Evolutionary conservation across 2,329 filamentous ascomycete species (phyloP).

Genomic region (Fusarium xylarioides): DNA sequence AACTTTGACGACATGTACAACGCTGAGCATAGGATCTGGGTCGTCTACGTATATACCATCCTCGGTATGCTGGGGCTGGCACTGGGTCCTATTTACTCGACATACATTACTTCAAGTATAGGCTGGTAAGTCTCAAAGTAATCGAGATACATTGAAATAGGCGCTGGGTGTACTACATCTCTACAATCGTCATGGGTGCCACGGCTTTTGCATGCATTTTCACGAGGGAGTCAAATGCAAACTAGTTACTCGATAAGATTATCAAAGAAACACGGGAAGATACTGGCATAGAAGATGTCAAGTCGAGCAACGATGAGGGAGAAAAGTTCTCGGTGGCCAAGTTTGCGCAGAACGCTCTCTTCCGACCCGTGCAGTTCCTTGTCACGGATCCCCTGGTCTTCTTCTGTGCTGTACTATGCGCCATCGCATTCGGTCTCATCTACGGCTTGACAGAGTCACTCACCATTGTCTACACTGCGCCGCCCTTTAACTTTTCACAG

Average conservation of each 20-base stretch:
- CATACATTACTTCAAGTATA: slow-evolving; percentile 4
- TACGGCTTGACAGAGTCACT: slow-evolving; percentile 15
- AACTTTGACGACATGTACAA: neutral
- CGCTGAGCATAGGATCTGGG: slow-evolving; percentile 6
- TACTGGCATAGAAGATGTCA: neutral
- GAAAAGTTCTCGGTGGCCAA: neutral
- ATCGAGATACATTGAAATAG: neutral
- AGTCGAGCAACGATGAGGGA: neutral
- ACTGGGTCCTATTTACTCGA: neutral
- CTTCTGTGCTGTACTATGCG: slow-evolving; percentile 3
- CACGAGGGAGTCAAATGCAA: slow-evolving; percentile 3
- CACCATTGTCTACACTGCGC: slow-evolving; percentile 3
- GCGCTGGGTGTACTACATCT: slow-evolving; percentile 16
- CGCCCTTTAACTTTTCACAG: neutral
- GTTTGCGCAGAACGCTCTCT: neutral
- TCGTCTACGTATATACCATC: slow-evolving; percentile 4
- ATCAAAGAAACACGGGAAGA: neutral
- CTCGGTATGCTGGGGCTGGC: slow-evolving; percentile 4
- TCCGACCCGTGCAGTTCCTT: slow-evolving; percentile 8
- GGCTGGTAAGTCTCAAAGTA: neutral
- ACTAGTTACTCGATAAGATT: neutral
- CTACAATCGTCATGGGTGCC: neutral
- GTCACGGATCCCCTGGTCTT: neutral
- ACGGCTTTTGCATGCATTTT: slow-evolving; percentile 5
- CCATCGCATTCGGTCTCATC: slow-evolving; percentile 8